A percentile compares a stretch with the other conserved stretches of the same genome.
These are phyloP conservation scores for Tubosaeta sp. DNA, from an alignment of 768 basidiomycete species.

Conservation along the genomic window DNA sequence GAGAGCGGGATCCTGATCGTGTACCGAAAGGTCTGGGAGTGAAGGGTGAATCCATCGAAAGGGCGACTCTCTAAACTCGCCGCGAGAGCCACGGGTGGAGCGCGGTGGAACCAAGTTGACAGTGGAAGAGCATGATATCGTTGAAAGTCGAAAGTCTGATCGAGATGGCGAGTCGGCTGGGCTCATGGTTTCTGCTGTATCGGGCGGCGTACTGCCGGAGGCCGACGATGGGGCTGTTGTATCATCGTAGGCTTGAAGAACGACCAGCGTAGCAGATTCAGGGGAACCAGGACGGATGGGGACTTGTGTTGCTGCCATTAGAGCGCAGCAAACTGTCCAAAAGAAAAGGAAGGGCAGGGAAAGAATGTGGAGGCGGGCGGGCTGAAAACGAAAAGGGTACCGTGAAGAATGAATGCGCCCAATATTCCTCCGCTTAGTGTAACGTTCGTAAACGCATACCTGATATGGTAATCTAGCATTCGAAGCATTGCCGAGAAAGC, in stretches of 20 bases:
- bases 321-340: constrained; percentile 2
- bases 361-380: constrained; percentile 8
- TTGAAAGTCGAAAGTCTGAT: constrained; percentile 22
- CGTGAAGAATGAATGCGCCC: not conserved
- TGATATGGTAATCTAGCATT: constrained; percentile 15
- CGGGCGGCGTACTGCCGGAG: not conserved
- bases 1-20: constrained; percentile 4
- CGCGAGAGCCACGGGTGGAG: constrained; percentile 4
- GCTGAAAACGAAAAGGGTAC: constrained; percentile 15
- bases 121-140: constrained; percentile 21
- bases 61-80: constrained; percentile 27
- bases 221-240: constrained; percentile 3
- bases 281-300: constrained; percentile 16
- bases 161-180: constrained; percentile 14
- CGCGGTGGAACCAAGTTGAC: constrained; percentile 21
- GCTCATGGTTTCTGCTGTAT: constrained; percentile 5
- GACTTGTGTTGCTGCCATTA: constrained; percentile 10
- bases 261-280: constrained; percentile 29
- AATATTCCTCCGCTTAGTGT: constrained; percentile 11
- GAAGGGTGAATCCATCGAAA: constrained; percentile 30
- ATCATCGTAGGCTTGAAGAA: constrained; percentile 23
- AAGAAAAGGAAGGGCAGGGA: constrained; percentile 5
- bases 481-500: not conserved
- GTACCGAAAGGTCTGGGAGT: constrained; percentile 15
- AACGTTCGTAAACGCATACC: constrained; percentile 32